These are phyloP conservation scores for Kondoa subrosea DNA, from an alignment of 768 basidiomycete genomes.

Conservation along the genomic window DNA sequence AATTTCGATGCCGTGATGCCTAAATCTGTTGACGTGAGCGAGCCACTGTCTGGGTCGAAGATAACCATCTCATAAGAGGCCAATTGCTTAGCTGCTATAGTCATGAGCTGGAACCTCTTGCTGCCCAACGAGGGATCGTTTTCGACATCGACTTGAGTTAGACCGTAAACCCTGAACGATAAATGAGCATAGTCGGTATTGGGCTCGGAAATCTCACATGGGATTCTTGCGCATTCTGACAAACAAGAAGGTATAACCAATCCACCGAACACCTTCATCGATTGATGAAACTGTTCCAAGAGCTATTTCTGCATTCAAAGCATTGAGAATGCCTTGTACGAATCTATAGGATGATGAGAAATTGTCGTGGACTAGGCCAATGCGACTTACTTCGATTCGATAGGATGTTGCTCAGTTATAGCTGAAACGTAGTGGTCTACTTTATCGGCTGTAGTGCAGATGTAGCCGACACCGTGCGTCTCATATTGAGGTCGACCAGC, in stretches of 20 bases:
- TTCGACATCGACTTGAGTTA: constrained; percentile 47
- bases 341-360: constrained; percentile 38
- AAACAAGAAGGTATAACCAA: constrained; percentile 91
- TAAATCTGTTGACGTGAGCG: constrained; percentile 63
- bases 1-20: constrained; percentile 96
- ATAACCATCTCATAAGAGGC: constrained; percentile 62
- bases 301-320: constrained; percentile 86
- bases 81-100: constrained; percentile 49
- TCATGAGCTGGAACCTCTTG: constrained; percentile 54
- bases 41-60: constrained; percentile 44
- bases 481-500: constrained; percentile 54
- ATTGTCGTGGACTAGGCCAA: constrained; percentile 36
- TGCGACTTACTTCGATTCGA: constrained; percentile 53
- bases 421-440: constrained; percentile 43
- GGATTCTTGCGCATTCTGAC: constrained; percentile 90
- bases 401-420: constrained; percentile 50
- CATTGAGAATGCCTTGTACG: constrained; percentile 63
- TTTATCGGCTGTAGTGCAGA: constrained; percentile 88
- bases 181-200: background rate
- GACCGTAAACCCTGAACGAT: constrained; percentile 37
- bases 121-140: constrained; percentile 59
- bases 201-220: constrained; percentile 37
- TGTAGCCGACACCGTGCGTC: constrained; percentile 86
- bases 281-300: constrained; percentile 82
- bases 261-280: constrained; percentile 75